Percentiles rank a stretch among this genome's conserved stretches.
Conservation (phyloP, 192 early-diverging fungal species). For the Linnemannia exigua region DNA sequence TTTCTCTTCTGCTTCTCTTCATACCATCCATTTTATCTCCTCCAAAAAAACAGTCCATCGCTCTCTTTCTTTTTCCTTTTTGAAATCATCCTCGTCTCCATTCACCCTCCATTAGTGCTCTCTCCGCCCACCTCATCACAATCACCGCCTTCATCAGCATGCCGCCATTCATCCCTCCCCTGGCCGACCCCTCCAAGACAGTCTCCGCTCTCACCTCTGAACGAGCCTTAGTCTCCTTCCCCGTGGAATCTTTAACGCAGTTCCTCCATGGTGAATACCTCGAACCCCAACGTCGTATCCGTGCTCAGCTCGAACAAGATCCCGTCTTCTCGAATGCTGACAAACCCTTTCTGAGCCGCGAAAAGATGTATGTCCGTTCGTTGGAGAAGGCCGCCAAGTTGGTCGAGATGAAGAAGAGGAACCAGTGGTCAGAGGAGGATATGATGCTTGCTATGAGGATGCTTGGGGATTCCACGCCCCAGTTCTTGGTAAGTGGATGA, state of each 20-base stretch:
- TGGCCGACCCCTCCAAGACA: slow-evolving; percentile 35
- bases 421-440: slow-evolving; percentile 80
- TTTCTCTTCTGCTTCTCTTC: neutral
- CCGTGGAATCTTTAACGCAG: slow-evolving; percentile 76
- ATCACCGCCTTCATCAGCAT: neutral
- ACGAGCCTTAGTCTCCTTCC: slow-evolving; percentile 77
- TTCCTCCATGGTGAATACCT: slow-evolving; percentile 79
- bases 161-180: slow-evolving; percentile 57
- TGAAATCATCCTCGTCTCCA: neutral
- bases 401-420: slow-evolving; percentile 73
- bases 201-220: slow-evolving; percentile 65
- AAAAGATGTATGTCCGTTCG: slow-evolving; percentile 47
- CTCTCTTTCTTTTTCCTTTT: neutral
- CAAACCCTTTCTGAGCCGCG: slow-evolving; percentile 51
- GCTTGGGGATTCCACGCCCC: slow-evolving; percentile 60
- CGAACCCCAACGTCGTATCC: slow-evolving; percentile 32
- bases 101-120: slow-evolving; percentile 6
- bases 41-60: neutral
- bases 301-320: slow-evolving; percentile 43
- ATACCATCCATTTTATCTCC: neutral
- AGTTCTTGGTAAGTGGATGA: slow-evolving; percentile 62
- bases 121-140: neutral
- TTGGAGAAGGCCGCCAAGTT: slow-evolving; percentile 58
- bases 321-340: slow-evolving; percentile 60
- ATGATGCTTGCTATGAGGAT: slow-evolving; percentile 73